Base-by-base conservation (phyloP, 192 early-diverging fungal species). In the Gigaspora rosea region DNA sequence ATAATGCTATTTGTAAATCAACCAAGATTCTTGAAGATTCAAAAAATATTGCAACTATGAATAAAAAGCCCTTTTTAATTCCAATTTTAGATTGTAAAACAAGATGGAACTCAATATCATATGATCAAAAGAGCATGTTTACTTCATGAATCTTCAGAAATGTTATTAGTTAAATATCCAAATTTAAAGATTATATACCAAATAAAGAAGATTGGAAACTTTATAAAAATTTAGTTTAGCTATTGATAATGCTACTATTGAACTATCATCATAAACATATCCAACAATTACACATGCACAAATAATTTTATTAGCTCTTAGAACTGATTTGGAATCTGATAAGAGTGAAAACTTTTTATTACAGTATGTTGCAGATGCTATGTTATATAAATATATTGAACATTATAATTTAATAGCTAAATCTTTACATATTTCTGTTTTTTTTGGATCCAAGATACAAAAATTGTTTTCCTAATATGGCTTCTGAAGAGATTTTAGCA, bases 31-130 rank as follows among this genome's bases (percentile, higher is more conserved):
- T 71, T 52, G 41, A 33, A 11, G 48, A 50, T 13, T 33, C 56
- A 32, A 27, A 71, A 54, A 35, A 22, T 18, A 2, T 71, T 5
- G 10, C 13, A 18, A 52, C 9, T 0, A 0, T 54, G 18, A 11
- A 54, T 41, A 27, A 20, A 0, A 8, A 32, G 7, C 1, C n/a
- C 22, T 71, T 54, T 71, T 35, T 54, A 33, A 3, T 3, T 33
- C 70, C 50, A 35, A 32, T 71, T 52, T 50, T 71, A 4, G 50
- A 71, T 54, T 5, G 0, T 51, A 27, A 32, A 33, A 71, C 50
- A 22, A 10, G 51, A 15, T 71, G 50, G 70, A 71, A 71, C 22
- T 71, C 70, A 7, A 71, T 4, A 54, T 20, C 20, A 71, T 15
- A 56, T 71, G 51, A 35, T 71, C 3, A 71, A 71, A n/a, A 8